Base-by-base conservation (phyloP, 768 basidiomycete species). In the Pleurotus giganteus region DNA sequence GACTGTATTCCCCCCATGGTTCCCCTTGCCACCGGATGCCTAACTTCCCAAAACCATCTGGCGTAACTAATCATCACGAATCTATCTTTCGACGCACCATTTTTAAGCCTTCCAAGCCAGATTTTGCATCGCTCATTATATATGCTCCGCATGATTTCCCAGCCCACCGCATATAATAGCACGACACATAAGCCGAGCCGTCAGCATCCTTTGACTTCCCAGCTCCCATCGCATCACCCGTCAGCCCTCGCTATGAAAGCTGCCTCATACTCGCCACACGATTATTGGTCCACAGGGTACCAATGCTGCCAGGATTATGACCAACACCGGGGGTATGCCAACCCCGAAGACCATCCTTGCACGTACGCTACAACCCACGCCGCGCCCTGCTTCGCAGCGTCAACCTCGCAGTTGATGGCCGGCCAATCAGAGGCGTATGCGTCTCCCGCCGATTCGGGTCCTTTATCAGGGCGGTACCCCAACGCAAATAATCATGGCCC, bases 51-150 rank as follows among this genome's bases (percentile, higher is more conserved):
- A 47, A 29, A 27, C 13, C 46, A 24, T 45, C 23, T 27, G 44
- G 44, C 23, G 32, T 51, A 51, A 51, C 34, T 19, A 9, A 36
- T 37, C n/a, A 51, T 51, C 49, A 51, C 49, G n/a, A 24, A 36
- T 37, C 32, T 45, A 45, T 45, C 44, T 27, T 21, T 27, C 12
- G 21, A 11, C 21, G 17, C 32, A 37, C 49, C 49, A 51, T 51
- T 51, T 39, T 19, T 51, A 36, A 32, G 17, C 8, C 31, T 13
- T 37, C 34, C 42, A 53, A 37, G 36, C n/a, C 31, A 64, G 62
- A 11, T 60, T 62, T 13, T 53, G 62, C 12, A 72, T 77, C 47
- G 69, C 76, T 3, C 49, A 26, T 51, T 51, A 19, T 51, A 39
- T 24, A 51, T 51, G 36, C 49, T 51, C 49, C 49, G 49, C 49